Evolutionary conservation across 1,139 yeast genomes (phyloP), one percentile per base, ranked within the genome.

Genomic region (Insectozyma bohioensis): DNA sequence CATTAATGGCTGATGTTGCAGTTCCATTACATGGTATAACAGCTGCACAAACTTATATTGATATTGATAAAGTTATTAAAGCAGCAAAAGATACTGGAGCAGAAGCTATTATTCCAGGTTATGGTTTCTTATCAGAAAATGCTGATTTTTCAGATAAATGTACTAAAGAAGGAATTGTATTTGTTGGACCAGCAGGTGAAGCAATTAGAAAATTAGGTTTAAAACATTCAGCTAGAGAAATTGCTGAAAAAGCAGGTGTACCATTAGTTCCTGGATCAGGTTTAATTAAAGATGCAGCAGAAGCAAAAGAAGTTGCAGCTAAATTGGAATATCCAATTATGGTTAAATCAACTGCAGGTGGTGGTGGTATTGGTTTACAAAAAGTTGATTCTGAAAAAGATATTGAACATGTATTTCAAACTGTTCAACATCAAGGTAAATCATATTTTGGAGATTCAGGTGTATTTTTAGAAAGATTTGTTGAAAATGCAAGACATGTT

Each of bases 261-360:
- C 98, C 98, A 4, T 69, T 92, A 40, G 97, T 88, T 35, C 97
- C 97, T 10, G 98, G 98, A 28, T 84, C 96, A 9, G 94, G 86
- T 6, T 72, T 92, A 44, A 78, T 92, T 24, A 67, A 74, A 3
- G 66, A 76, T 40, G 72, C 87, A 6, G 72, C 72, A 13, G 95
- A 85, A 49, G 97, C 97, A 4, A 67, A 70, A 39, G 71, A 65
- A 40, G 75, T 82, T 43, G 97, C 97, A n/a, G 80, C 75, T 14
- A 66, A 76, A 46, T 70, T 92, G 36, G 87, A 80, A 42, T 92
- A 86, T 52, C 97, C 98, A 16, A 77, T 92, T 27, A 92, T 92
- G 97, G 85, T 92, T 34, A 92, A 92, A 62, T 85, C 95, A 13
- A 90, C 97, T 41, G 97, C 97, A 21, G 98, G 98, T 57, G 98